These are phyloP conservation scores for Cladophialophora immunda DNA, from an alignment of 2,329 filamentous ascomycete genomes.

Conservation along the genomic window DNA sequence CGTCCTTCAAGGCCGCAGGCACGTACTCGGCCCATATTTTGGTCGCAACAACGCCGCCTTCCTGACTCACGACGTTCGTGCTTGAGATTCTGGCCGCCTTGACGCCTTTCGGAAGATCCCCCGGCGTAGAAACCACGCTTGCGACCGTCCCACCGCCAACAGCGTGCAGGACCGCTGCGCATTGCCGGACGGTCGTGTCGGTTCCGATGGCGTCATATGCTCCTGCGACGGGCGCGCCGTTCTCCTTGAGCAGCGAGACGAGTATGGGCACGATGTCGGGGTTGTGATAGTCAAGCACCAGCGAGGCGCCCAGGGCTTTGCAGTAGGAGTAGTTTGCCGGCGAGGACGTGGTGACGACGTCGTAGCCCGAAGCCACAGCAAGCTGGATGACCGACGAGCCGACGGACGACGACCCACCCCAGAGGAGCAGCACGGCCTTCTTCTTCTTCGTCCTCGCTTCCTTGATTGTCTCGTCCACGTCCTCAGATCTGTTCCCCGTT, in stretches of 20 bases:
- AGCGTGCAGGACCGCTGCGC: constrained; percentile 21
- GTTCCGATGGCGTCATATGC: constrained; percentile 31
- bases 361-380: constrained; percentile 51
- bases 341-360: constrained; percentile 44
- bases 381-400: constrained; percentile 54
- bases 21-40: constrained; percentile 29
- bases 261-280: constrained; percentile 27
- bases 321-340: constrained; percentile 36
- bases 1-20: constrained; percentile 10
- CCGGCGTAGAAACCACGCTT: constrained; percentile 20
- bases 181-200: constrained; percentile 23
- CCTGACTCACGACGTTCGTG: constrained; percentile 45
- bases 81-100: constrained; percentile 52
- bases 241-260: constrained; percentile 27
- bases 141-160: constrained; percentile 19
- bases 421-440: constrained; percentile 45
- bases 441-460: constrained; percentile 28
- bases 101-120: constrained; percentile 20
- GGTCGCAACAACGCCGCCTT: constrained; percentile 70
- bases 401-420: constrained; percentile 55
- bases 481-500: not conserved
- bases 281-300: constrained; percentile 55
- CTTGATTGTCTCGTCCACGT: not conserved
- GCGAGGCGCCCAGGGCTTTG: constrained; percentile 53
- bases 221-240: constrained; percentile 5